Conservation (phyloP, 352 stramenopile species). For the Phytopythium mirpurense region DNA sequence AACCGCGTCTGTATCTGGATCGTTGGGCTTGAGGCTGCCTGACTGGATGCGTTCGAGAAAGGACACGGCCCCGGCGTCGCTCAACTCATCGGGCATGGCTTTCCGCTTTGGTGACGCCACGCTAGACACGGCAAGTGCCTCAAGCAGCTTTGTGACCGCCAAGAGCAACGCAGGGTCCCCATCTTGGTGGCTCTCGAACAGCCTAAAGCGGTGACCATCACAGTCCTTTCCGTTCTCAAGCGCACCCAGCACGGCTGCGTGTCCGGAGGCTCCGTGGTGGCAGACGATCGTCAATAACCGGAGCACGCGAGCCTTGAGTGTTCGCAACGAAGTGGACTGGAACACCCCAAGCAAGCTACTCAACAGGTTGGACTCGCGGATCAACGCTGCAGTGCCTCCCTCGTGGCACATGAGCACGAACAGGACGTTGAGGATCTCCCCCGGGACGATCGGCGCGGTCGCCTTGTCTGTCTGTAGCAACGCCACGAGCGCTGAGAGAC, state of each 20-base stretch:
- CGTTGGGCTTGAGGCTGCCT: not conserved
- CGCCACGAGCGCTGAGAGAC: constrained; percentile 29
- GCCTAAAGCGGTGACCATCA: not conserved
- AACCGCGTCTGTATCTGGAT: not conserved
- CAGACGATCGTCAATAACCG: constrained; percentile 1
- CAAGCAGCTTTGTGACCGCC: not conserved
- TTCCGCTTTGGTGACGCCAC: not conserved
- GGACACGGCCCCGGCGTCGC: not conserved
- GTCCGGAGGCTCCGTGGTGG: not conserved
- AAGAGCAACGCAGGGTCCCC: not conserved
- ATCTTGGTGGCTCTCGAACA: not conserved
- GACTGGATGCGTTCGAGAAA: not conserved
- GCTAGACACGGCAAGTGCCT: not conserved
- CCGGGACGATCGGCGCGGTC: constrained; percentile 16
- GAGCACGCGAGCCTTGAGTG: constrained; percentile 26
- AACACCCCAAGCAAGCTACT: constrained; percentile 21
- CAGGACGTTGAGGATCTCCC: constrained; percentile 43
- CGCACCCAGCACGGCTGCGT: not conserved
- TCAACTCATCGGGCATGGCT: not conserved
- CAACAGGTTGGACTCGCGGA: constrained; percentile 26
- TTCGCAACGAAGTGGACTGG: constrained; percentile 12
- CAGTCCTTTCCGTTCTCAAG: not conserved
- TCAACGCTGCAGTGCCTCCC: constrained; percentile 23
- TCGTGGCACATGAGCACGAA: constrained; percentile 38
- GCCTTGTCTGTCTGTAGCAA: constrained; percentile 26